Evolutionary conservation across 2,329 filamentous ascomycete genomes (phyloP).

Genomic region (Phialophora macrospora): DNA sequence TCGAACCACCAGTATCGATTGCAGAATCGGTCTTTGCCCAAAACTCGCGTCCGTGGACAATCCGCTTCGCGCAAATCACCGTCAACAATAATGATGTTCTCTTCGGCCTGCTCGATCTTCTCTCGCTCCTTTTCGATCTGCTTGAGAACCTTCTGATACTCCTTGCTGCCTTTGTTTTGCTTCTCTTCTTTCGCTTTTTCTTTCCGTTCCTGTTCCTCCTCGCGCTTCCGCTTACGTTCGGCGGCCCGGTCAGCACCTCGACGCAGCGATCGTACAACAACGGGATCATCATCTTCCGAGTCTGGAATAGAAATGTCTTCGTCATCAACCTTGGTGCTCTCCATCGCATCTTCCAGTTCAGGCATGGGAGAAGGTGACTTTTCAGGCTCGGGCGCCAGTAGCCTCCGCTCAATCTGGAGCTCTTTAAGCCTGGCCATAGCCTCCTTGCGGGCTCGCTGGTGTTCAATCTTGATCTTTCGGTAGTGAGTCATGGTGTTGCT

Average conservation of each 20-base stretch:
- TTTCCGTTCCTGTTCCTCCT: conserved; percentile 72
- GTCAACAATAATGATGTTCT: conserved; percentile 81
- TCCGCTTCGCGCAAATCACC: conserved; percentile 93
- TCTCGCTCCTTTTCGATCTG: conserved; percentile 88
- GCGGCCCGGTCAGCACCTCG: conserved; percentile 70
- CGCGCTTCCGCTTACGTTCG: conserved; percentile 76
- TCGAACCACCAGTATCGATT: conserved; percentile 99
- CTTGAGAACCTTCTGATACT: conserved; percentile 83
- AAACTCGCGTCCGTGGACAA: conserved; percentile 83
- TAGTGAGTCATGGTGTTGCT: conserved; percentile 92
- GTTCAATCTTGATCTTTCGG: conserved; percentile 93
- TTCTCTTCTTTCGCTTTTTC: conserved; percentile 69
- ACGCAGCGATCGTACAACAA: conserved; percentile 62
- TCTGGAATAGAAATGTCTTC: conserved; percentile 58
- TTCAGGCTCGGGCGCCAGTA: conserved; percentile 53
- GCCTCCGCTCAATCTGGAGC: conserved; percentile 54
- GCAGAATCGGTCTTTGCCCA: conserved; percentile 96
- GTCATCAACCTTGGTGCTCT: conserved; percentile 61
- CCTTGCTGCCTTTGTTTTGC: conserved; percentile 78
- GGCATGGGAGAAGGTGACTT: conserved; percentile 51
- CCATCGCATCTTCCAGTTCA: conserved; percentile 56
- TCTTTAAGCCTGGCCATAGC: conserved; percentile 56
- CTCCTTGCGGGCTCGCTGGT: conserved; percentile 75
- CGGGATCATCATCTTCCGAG: conserved; percentile 66
- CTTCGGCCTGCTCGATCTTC: conserved; percentile 78